phyloP scores from a whole-genome alignment of 495 filamentous ascomycete species.

The Penicillium nucicola region DNA sequence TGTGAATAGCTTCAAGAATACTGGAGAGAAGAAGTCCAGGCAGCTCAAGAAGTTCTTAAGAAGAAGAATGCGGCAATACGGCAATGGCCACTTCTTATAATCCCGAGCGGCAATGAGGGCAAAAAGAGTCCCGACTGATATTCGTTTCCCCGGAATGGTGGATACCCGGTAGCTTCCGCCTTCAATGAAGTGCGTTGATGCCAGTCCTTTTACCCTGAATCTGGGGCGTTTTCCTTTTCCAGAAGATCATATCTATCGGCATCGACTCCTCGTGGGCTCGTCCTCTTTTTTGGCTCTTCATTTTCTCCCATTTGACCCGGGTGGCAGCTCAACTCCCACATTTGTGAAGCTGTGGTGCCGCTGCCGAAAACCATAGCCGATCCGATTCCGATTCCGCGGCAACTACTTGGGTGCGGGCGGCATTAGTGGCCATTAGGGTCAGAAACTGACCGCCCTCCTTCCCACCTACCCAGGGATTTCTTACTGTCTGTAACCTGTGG shows the following conservation, averaged over 20 bases:
- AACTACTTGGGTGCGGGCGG: too few relatives aligned
- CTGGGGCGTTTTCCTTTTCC: neutral
- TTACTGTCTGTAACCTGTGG: too few relatives aligned
- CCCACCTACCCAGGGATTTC: too few relatives aligned
- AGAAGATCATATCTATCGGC: neutral
- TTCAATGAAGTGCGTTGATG: neutral
- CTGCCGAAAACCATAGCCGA: conserved; percentile 10
- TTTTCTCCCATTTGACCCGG: neutral
- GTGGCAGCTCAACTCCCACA: neutral
- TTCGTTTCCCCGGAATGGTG: conserved; percentile 14
- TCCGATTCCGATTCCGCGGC: conserved; percentile 6
- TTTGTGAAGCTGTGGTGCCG: neutral
- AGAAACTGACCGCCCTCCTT: too few relatives aligned
- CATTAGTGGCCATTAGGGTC: too few relatives aligned
- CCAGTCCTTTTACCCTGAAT: neutral
- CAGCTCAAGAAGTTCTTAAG: neutral
- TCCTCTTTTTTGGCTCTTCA: neutral
- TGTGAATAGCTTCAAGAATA: conserved; percentile 2
- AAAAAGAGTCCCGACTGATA: conserved; percentile 5
- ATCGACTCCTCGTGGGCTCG: neutral
- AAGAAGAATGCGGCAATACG: conserved; percentile 2
- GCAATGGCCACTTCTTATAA: conserved; percentile 17
- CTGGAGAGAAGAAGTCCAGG: neutral
- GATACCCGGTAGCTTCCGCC: conserved; percentile 7
- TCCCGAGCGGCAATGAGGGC: conserved; percentile 14